Base-by-base conservation (phyloP, 768 basidiomycete species). In the Boletus reticulatus region DNA sequence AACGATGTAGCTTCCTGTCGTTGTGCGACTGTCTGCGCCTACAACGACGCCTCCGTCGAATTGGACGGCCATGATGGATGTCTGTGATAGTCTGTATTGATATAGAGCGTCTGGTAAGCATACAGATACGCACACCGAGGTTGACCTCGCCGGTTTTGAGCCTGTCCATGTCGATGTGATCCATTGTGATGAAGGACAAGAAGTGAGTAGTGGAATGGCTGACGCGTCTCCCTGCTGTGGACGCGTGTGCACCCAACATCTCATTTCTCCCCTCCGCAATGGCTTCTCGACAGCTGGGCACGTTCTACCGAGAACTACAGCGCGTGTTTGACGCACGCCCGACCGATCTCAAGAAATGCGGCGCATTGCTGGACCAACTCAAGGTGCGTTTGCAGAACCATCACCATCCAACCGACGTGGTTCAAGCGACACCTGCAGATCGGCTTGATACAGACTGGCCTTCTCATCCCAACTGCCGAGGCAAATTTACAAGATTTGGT, bases 21-120 rank as follows among this genome's bases (percentile, higher is more conserved):
- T 98, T 57, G 96, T 99, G 56, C 96, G 84, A 81, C 89, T 91
- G 77, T 99, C 97, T 61, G 97, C 97, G 42, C 97, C 97, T 58
- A 98, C 85, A 63, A 99, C 87, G 56, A 99, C 97, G 38, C 97
- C 97, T 31, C 85, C 86, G 34, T 92, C 80, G 77, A 99, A 99
- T 66, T 94, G 92, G 59, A 98, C 95, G 51, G 97, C 96, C 95
- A 98, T 98, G 72, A 99, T 98, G 42, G 96, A 98, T 53, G 96
- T 99, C 93, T 98, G 64, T 6, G 55, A n/a, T 38, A 14, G 46
- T 22, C 10, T 13, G 32, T 39, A 38, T 50, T 29, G 22, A 55
- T 17, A 41, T 52, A 16, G 17, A 34, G 5, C 4, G 27, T 27
- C 41, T 8, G 6, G 27, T 0, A n/a, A 43, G 22, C 1, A 56